A percentile compares a stretch with the other conserved stretches of the same genome.
phyloP scores from a whole-genome alignment of 352 stramenopile species.

The Phytopythium delawarense region DNA sequence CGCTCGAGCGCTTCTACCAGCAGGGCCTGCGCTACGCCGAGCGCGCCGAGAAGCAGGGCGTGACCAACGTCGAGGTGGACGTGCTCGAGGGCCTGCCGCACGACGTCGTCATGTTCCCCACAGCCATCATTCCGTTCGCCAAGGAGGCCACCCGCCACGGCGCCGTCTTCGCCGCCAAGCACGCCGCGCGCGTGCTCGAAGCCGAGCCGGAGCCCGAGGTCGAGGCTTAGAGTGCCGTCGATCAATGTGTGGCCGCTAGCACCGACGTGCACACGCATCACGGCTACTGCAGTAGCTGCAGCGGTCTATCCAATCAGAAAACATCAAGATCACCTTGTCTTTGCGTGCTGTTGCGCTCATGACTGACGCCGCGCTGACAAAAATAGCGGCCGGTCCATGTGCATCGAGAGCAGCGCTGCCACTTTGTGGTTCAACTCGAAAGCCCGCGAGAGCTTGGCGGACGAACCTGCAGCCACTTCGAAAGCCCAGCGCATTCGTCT shows the following conservation, averaged over 20 bases:
- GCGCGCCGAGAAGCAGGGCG: slow-evolving; percentile 25
- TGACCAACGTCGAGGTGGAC: slow-evolving; percentile 31
- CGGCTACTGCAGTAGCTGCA: too few species aligned
- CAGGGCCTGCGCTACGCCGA: slow-evolving; percentile 17
- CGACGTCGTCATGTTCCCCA: slow-evolving; percentile 29
- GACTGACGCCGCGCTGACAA: neutral
- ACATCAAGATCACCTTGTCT: too few species aligned
- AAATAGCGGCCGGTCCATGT: neutral
- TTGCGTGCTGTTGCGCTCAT: neutral
- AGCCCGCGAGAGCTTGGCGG: neutral
- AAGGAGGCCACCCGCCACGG: slow-evolving; percentile 14
- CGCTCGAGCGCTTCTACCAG: slow-evolving; percentile 27
- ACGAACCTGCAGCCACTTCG: too few species aligned
- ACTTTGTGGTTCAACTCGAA: neutral
- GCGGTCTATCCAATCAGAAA: too few species aligned
- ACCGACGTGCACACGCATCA: too few species aligned
- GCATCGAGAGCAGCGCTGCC: neutral
- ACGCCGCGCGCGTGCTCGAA: slow-evolving; percentile 2
- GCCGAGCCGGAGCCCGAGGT: slow-evolving; percentile 1
- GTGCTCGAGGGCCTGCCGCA: slow-evolving; percentile 32
- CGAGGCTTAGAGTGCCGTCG: too few species aligned
- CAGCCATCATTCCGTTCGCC: slow-evolving; percentile 27
- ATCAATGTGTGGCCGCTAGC: too few species aligned
- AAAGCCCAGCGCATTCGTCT: too few species aligned
- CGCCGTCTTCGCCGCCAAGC: slow-evolving; percentile 13